A percentile compares a stretch with the other conserved stretches of the same genome.
phyloP scores from a whole-genome alignment of 2,329 filamentous ascomycete species.

The Fusarium incarnatum region DNA sequence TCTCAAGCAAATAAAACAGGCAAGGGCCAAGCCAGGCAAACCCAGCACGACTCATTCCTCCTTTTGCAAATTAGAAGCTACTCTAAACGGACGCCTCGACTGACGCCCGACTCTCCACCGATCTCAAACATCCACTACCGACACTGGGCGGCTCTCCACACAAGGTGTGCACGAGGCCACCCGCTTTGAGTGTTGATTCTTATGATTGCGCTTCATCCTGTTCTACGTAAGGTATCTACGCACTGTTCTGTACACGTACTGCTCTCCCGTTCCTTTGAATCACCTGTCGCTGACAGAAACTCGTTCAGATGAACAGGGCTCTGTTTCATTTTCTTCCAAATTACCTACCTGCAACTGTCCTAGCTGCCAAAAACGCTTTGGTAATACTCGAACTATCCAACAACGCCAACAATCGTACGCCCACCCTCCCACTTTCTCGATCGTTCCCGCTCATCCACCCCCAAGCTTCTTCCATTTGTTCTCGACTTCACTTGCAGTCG shows the following conservation, averaged over 20 bases:
- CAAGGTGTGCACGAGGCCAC: conserved; percentile 12
- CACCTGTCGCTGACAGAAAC: conserved; percentile 18
- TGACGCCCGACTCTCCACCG: conserved; percentile 22
- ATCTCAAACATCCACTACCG: conserved; percentile 39
- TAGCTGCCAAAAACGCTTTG: conserved; percentile 25
- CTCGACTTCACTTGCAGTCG: conserved; percentile 33
- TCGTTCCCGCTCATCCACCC: conserved; percentile 29
- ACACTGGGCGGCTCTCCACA: conserved; percentile 29
- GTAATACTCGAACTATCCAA: conserved; percentile 12
- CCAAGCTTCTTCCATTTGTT: conserved; percentile 26
- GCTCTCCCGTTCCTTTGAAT: conserved; percentile 5
- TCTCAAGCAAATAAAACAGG: conserved; percentile 32
- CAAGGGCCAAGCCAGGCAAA: conserved; percentile 12
- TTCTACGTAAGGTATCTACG: not conserved
- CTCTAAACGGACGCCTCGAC: conserved; percentile 27
- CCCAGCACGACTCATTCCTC: conserved; percentile 30
- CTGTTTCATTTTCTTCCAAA: conserved; percentile 4
- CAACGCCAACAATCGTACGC: conserved; percentile 24
- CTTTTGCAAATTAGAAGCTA: conserved; percentile 27
- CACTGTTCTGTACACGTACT: not conserved
- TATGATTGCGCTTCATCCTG: conserved; percentile 8
- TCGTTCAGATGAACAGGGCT: conserved; percentile 5
- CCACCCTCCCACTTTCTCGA: conserved; percentile 25
- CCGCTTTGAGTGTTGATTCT: conserved; percentile 21
- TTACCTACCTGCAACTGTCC: conserved; percentile 8